Conservation (phyloP, 768 basidiomycete species). For the Boletellus emodensis region DNA sequence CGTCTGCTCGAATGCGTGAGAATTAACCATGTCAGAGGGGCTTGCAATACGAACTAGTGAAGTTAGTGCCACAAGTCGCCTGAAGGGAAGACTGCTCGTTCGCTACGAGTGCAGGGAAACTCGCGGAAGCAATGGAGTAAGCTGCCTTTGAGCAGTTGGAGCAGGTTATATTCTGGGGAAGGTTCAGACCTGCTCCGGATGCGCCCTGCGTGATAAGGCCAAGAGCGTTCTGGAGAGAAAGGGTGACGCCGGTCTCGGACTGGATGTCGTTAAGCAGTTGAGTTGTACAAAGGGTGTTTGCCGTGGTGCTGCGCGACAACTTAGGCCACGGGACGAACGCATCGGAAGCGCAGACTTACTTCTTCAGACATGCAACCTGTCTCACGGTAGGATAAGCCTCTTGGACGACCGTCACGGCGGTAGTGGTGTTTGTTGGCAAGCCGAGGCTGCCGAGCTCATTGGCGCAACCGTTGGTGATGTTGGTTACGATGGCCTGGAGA, state of each 20-base stretch:
- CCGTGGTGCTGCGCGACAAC: constrained; percentile 26
- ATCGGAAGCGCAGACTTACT: constrained; percentile 42
- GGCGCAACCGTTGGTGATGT: constrained; percentile 50
- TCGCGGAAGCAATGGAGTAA: constrained; percentile 40
- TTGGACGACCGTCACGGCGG: constrained; percentile 40
- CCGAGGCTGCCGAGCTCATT: constrained; percentile 34
- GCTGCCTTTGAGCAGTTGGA: constrained; percentile 50
- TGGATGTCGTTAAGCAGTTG: constrained; percentile 55
- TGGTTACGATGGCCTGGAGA: constrained; percentile 49
- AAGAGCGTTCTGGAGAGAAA: constrained; percentile 19
- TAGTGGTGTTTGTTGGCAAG: constrained; percentile 10
- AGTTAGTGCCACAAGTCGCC: constrained; percentile 45
- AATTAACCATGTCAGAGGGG: neutral
- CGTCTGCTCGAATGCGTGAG: constrained; percentile 23
- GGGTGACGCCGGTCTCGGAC: constrained; percentile 17
- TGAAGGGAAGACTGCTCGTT: constrained; percentile 27
- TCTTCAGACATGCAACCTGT: constrained; percentile 56
- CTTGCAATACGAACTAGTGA: constrained; percentile 43
- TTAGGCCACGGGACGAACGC: neutral
- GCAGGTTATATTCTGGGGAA: constrained; percentile 44
- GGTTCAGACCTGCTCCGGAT: constrained; percentile 5
- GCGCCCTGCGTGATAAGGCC: constrained; percentile 4
- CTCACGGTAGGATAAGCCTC: constrained; percentile 54
- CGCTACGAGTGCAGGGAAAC: constrained; percentile 35
- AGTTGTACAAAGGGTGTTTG: constrained; percentile 51